Evolutionary conservation across 768 basidiomycete species (phyloP), one percentile per base, ranked within the genome.

Genomic region (Chlorophyllum brunneum): DNA sequence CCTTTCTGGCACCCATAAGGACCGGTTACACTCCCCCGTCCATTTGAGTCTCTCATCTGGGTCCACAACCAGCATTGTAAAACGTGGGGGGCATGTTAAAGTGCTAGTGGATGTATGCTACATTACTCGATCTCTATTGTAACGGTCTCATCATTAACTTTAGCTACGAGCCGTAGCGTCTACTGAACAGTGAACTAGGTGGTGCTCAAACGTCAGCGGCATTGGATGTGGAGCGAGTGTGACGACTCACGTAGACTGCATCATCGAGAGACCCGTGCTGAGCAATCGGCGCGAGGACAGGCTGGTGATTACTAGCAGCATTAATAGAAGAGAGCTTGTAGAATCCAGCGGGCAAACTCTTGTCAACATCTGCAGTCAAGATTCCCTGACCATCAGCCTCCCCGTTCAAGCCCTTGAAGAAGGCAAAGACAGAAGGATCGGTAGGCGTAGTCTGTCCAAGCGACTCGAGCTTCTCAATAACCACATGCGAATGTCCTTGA

Each of bases 261-360:
- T 87, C 83, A 63, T 85, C 80, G 27, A 82, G 64, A 31, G 70
- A 67, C 54, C 82, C 82, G 57, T 81, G 84, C 57, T 81, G 81
- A 22, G 78, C 82, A 47, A 85, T 65, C 6, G 82, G 72, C 42
- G 78, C 82, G 50, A 83, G 65, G 47, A 74, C 76, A n/a, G 78
- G 82, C 59, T 80, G 79, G 56, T 86, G 82, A 68, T 85, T 85
- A 9, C 76, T 65, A 22, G 78, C 75, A 39, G 75, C 63, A 63
- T 79, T 80, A 67, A 85, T 84, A 4, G 79, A 78, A 44, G 78
- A 71, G 33, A 86, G 67, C 56, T 75, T 74, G 71, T 90, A 88
- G 31, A 68, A 61, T 23, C 83, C 82, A 15, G 73, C 75, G 24
- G 81, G 75, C 29, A 86, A 69, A 55, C 84, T 85, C 81, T 66